These are phyloP conservation scores for Asterochloris sp. DNA, from an alignment of 139 green algal genomes.

Conservation along the genomic window DNA sequence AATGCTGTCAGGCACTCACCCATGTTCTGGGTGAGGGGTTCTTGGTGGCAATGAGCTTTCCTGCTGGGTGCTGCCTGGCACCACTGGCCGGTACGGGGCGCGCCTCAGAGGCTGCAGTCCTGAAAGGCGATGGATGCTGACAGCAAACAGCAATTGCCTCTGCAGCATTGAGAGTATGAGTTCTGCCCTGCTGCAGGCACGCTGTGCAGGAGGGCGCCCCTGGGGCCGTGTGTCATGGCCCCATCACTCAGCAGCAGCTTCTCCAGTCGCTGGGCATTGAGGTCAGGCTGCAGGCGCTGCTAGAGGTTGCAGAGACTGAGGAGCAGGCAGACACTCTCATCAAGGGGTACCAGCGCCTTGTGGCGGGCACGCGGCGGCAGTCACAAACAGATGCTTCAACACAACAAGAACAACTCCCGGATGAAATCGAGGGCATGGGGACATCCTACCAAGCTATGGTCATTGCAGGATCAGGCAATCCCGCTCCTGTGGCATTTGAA, in stretches of 20 bases:
- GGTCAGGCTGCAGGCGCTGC: conserved; percentile 53
- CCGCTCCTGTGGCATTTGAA: conserved; percentile 6
- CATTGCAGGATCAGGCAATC: neutral
- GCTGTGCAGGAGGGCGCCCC: conserved; percentile 29
- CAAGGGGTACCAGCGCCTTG: conserved; percentile 24
- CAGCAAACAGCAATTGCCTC: too few relatives aligned
- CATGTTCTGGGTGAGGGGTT: too few relatives aligned
- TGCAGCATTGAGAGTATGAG: neutral
- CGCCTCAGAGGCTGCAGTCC: neutral
- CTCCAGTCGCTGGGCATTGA: conserved; percentile 73
- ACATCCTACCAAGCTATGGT: conserved; percentile 23
- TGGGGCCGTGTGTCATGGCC: conserved; percentile 48
- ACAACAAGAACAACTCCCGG: neutral
- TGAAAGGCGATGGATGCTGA: neutral
- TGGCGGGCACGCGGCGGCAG: conserved; percentile 2
- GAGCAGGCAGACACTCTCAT: conserved; percentile 11
- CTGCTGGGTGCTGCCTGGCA: neutral
- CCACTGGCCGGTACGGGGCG: neutral
- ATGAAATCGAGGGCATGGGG: conserved; percentile 13
- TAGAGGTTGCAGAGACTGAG: conserved; percentile 10
- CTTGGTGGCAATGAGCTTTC: too few relatives aligned
- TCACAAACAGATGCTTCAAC: neutral
- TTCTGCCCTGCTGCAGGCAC: conserved; percentile 7
- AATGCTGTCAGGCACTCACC: too few relatives aligned
- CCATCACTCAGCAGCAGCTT: conserved; percentile 69